Percentiles rank a stretch among this genome's conserved stretches.
These are phyloP conservation scores for Diplosphaera chodatii DNA, from an alignment of 139 green algal genomes.

Conservation along the genomic window DNA sequence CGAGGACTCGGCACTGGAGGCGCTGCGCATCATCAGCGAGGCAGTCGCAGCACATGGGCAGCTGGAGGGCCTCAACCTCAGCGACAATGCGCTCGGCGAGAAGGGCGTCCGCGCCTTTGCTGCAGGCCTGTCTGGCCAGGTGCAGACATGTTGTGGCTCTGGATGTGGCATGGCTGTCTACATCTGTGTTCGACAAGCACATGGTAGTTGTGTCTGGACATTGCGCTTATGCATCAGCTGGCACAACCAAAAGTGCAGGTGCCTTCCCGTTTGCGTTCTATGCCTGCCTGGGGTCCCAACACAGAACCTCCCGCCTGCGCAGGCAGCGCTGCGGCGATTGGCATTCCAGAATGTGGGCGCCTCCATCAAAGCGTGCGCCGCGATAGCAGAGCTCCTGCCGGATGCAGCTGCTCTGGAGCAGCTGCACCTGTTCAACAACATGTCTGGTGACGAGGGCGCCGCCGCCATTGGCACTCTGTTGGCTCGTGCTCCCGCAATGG, in stretches of 20 bases:
- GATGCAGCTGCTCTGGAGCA: conserved; percentile 25
- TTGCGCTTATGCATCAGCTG: no score
- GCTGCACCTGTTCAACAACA: conserved; percentile 96
- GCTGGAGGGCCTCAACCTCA: conserved; percentile 63
- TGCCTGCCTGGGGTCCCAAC: no score
- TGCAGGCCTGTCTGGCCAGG: conserved; percentile 52
- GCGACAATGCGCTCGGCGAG: conserved; percentile 89
- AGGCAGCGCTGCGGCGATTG: conserved; percentile 47
- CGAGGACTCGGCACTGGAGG: conserved; percentile 78
- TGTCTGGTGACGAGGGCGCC: conserved; percentile 72
- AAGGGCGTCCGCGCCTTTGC: conserved; percentile 83
- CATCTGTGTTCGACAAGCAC: no score
- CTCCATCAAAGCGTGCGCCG: conserved; percentile 76
- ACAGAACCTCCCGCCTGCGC: conserved; percentile 9
- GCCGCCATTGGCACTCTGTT: conserved; percentile 45
- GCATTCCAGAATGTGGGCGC: conserved; percentile 83
- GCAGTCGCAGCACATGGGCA: conserved; percentile 47
- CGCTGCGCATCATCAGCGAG: conserved; percentile 59
- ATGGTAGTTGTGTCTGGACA: no score
- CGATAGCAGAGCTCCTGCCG: conserved; percentile 67
- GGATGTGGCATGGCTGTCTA: no score
- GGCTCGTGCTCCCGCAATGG: conserved; percentile 52
- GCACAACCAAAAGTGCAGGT: no score
- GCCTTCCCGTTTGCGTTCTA: no score
- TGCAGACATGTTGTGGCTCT: conserved; percentile 7